Conservation (phyloP, 1,139 yeast species). For the Scheffersomyces titani region DNA sequence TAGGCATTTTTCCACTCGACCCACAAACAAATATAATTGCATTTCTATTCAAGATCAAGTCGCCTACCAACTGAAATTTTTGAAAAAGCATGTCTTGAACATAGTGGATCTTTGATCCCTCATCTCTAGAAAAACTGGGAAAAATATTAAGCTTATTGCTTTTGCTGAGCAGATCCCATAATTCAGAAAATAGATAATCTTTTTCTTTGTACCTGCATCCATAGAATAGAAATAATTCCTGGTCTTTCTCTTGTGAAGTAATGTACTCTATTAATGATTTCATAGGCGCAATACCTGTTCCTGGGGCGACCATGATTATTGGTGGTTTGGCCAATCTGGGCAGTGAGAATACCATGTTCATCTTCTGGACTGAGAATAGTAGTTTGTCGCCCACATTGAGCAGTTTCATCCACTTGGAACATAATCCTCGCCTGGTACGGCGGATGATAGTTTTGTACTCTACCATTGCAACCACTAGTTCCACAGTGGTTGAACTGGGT, state of each 20-base stretch:
- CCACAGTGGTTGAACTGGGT: conserved; percentile 47
- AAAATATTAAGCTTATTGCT: conserved; percentile 22
- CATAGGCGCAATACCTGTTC: conserved; percentile 93
- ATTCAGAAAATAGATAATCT: conserved; percentile 66
- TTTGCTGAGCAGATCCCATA: conserved; percentile 45
- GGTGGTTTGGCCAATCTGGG: conserved; percentile 40
- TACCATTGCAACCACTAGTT: conserved; percentile 79
- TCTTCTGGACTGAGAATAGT: conserved; percentile 56
- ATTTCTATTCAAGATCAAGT: conserved; percentile 51
- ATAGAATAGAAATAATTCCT: conserved; percentile 55
- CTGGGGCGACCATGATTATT: conserved; percentile 77
- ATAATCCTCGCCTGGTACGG: conserved; percentile 75
- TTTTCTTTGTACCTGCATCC: conserved; percentile 72
- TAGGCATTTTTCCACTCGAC: conserved; percentile 93
- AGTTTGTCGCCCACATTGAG: conserved; percentile 51
- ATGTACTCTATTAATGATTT: conserved; percentile 56
- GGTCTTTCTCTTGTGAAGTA: conserved; percentile 14
- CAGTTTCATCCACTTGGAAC: conserved; percentile 73
- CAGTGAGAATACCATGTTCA: conserved; percentile 35
- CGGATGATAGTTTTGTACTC: conserved; percentile 83
- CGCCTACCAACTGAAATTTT: conserved; percentile 47
- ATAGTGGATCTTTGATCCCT: conserved; percentile 51
- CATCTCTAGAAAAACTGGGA: conserved; percentile 23
- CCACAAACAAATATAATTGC: conserved; percentile 84
- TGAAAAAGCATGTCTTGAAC: conserved; percentile 73